These are phyloP conservation scores for Lolium perenne DNA, from an alignment of 176 grass and related monocot genomes.

Conservation along the genomic window DNA sequence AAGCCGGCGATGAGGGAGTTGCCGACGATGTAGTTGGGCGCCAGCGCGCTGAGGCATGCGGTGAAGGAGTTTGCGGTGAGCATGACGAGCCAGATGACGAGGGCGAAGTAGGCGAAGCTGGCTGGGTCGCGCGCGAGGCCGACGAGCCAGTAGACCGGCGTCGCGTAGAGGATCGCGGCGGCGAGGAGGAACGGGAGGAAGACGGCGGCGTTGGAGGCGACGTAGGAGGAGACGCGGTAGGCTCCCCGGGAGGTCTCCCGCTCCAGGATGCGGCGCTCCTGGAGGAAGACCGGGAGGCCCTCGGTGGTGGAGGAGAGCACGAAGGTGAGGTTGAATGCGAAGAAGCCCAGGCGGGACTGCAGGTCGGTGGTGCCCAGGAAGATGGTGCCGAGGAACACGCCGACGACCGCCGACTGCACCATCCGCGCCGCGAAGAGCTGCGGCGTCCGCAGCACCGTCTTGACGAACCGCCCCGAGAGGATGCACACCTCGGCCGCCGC, in stretches of 20 bases:
- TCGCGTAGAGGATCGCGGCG: conserved; percentile 59
- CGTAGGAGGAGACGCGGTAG: conserved; percentile 89
- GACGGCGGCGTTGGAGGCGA: conserved; percentile 66
- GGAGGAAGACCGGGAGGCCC: conserved; percentile 82
- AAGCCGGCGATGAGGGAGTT: conserved; percentile 79
- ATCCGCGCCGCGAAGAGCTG: conserved; percentile 71
- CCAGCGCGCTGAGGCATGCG: conserved; percentile 79
- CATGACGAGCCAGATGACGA: conserved; percentile 92
- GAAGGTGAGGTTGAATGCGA: conserved; percentile 93
- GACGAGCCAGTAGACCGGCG: conserved; percentile 89
- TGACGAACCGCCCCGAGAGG: conserved; percentile 59
- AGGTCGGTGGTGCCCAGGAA: conserved; percentile 69
- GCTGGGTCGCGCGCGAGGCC: conserved; percentile 62
- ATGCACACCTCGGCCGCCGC: conserved; percentile 52
- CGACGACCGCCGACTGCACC: conserved; percentile 64
- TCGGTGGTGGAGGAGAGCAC: conserved; percentile 88
- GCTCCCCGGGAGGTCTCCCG: conserved; percentile 82
- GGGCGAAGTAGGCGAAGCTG: conserved; percentile 78
- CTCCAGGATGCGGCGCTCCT: conserved; percentile 79
- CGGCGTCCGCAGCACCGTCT: conserved; percentile 73
- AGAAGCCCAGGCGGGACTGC: conserved; percentile 83
- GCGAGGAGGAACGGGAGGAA: conserved; percentile 75
- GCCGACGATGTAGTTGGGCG: conserved; percentile 88
- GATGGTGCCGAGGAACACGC: conserved; percentile 73
- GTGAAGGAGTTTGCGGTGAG: conserved; percentile 87